phyloP scores from a whole-genome alignment of 2,329 filamentous ascomycete genomes.

The Penicillium psychrosexuale region DNA sequence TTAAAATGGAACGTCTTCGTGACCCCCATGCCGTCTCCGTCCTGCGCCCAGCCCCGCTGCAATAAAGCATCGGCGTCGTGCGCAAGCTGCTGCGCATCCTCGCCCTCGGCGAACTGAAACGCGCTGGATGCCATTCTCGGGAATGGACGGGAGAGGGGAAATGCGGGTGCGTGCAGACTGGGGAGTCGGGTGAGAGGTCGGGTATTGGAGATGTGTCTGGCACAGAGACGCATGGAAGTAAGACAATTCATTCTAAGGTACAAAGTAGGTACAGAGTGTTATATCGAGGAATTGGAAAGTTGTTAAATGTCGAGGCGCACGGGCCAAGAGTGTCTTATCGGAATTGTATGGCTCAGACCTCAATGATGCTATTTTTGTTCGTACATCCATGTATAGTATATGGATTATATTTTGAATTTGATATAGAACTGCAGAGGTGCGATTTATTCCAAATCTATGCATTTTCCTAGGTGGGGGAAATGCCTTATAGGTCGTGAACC shows the following conservation, averaged over 20 bases:
- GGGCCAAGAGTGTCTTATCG: conserved; percentile 1
- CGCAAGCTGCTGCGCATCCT: conserved; percentile 26
- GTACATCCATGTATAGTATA: not conserved
- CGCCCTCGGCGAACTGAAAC: conserved; percentile 29
- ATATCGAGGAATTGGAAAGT: not conserved
- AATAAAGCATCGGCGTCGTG: conserved; percentile 26
- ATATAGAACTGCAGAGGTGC: not conserved
- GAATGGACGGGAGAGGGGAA: not conserved
- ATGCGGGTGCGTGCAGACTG: not conserved
- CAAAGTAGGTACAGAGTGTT: too few species aligned
- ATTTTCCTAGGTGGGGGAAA: too few species aligned
- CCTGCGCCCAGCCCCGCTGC: conserved; percentile 34
- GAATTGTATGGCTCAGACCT: not conserved
- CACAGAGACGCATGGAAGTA: conserved; percentile 2
- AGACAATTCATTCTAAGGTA: not conserved
- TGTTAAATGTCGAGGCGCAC: not conserved
- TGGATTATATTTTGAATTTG: not conserved
- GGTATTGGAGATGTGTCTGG: not conserved
- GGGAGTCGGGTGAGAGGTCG: not conserved
- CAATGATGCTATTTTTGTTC: not conserved
- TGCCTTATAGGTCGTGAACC: too few species aligned
- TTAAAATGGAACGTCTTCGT: conserved; percentile 41
- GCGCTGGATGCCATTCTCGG: conserved; percentile 20
- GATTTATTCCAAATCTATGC: not conserved
- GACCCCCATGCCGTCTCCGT: conserved; percentile 34